phyloP scores from a whole-genome alignment of 1,139 yeast species.

The Hyphopichia khmerensis region DNA sequence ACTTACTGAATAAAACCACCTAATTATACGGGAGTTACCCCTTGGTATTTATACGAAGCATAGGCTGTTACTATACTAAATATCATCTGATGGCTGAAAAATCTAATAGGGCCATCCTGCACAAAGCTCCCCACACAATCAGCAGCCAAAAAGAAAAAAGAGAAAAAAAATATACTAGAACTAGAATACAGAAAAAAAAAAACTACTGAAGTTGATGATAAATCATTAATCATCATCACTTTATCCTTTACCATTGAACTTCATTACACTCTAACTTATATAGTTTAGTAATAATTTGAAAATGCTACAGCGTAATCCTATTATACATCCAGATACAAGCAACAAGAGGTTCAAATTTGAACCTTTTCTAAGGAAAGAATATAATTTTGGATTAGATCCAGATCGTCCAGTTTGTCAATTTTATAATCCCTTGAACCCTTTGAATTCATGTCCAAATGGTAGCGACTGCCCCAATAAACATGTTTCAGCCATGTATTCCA shows the following conservation, averaged over 20 bases:
- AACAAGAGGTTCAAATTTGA: slow-evolving; percentile 72
- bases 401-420: slow-evolving; percentile 87
- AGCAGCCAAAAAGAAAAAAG: background rate
- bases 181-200: background rate
- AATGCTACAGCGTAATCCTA: slow-evolving; percentile 37
- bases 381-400: slow-evolving; percentile 81
- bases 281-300: too few relatives aligned
- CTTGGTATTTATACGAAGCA: too few relatives aligned
- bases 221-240: background rate
- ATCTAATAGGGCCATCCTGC: background rate
- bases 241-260: background rate
- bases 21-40: too few relatives aligned
- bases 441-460: slow-evolving; percentile 81
- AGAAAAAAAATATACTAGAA: background rate
- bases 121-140: background rate
- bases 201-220: background rate
- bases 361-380: slow-evolving; percentile 76
- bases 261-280: too few relatives aligned
- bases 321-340: slow-evolving; percentile 44
- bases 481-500: slow-evolving; percentile 75
- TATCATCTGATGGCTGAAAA: slow-evolving; percentile 2
- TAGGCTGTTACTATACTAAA: too few relatives aligned
- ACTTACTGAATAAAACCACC: too few relatives aligned
- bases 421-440: slow-evolving; percentile 56
- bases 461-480: slow-evolving; percentile 85